Evolutionary conservation across 495 filamentous ascomycete species (phyloP).

Genomic region (Neurospora sp.): DNA sequence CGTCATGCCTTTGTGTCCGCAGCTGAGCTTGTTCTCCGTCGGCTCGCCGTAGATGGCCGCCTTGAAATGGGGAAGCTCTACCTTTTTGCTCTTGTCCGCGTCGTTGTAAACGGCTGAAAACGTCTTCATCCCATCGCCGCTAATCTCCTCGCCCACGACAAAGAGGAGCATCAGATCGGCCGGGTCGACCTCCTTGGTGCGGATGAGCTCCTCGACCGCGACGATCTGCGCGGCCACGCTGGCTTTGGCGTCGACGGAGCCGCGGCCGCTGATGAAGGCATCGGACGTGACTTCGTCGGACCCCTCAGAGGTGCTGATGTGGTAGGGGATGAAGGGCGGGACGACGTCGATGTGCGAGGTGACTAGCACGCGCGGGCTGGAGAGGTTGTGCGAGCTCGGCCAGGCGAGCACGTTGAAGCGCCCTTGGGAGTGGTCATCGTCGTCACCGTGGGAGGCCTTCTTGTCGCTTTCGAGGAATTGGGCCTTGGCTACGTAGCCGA

Average conservation of each 20-base stretch:
- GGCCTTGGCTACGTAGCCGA: slow-evolving; percentile 43
- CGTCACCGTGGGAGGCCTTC: slow-evolving; percentile 16
- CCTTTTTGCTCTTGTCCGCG: slow-evolving; percentile 25
- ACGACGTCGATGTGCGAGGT: slow-evolving; percentile 66
- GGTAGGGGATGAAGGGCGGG: slow-evolving; percentile 64
- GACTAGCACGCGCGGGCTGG: slow-evolving; percentile 54
- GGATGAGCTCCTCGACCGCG: slow-evolving; percentile 54
- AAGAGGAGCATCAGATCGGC: slow-evolving; percentile 64
- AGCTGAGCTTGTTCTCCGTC: slow-evolving; percentile 74
- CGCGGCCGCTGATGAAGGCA: slow-evolving; percentile 53
- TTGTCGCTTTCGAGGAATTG: slow-evolving; percentile 55
- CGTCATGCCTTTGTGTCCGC: slow-evolving; percentile 81
- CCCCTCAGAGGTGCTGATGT: slow-evolving; percentile 20
- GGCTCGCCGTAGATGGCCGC: slow-evolving; percentile 87
- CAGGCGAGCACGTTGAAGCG: slow-evolving; percentile 72
- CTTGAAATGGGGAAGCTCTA: slow-evolving; percentile 9
- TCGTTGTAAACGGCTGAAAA: slow-evolving; percentile 42
- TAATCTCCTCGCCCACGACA: slow-evolving; percentile 80
- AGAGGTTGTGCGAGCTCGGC: slow-evolving; percentile 25
- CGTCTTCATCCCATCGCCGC: slow-evolving; percentile 74
- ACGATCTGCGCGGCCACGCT: slow-evolving; percentile 72
- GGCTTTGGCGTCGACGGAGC: slow-evolving; percentile 83
- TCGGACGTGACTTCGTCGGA: slow-evolving; percentile 34
- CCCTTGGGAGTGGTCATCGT: slow-evolving; percentile 31
- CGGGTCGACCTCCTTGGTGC: slow-evolving; percentile 26